A percentile compares a stretch with the other conserved stretches of the same genome.
These are phyloP conservation scores for Phoma herbarum DNA, from an alignment of 2,329 filamentous ascomycete species.

Conservation along the genomic window DNA sequence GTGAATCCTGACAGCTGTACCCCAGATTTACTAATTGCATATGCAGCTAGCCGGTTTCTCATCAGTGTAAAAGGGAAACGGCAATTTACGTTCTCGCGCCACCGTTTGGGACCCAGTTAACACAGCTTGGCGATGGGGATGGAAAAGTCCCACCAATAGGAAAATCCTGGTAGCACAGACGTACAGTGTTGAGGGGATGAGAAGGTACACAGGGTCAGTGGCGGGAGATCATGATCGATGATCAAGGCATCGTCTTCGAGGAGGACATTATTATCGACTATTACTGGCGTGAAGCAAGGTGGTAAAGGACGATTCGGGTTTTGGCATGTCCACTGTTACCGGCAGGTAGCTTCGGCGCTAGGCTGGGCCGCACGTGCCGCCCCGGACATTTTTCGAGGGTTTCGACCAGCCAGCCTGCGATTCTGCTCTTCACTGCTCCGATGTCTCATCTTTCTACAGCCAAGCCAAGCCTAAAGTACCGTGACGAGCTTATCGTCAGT, in stretches of 20 bases:
- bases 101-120: conserved; percentile 27
- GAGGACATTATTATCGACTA: background rate
- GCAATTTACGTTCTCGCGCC: conserved; percentile 28
- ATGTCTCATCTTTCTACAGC: background rate
- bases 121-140: conserved; percentile 28
- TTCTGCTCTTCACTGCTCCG: conserved; percentile 6
- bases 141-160: conserved; percentile 37
- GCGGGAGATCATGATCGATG: conserved; percentile 1
- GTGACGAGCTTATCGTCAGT: conserved; percentile 1
- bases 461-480: conserved; percentile 3
- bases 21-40: conserved; percentile 19
- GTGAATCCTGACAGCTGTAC: conserved; percentile 15
- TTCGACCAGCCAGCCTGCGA: background rate
- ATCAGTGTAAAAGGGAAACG: conserved; percentile 13
- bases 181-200: conserved; percentile 7
- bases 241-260: background rate
- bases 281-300: background rate
- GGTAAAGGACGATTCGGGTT: background rate
- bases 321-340: background rate
- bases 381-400: background rate
- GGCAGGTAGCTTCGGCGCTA: conserved; percentile 1
- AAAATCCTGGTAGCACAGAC: conserved; percentile 16
- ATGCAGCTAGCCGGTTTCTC: conserved; percentile 16
- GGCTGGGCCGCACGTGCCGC: conserved; percentile 7
- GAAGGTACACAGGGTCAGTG: background rate